These are phyloP conservation scores for Juglanconis oblonga DNA, from an alignment of 2,329 filamentous ascomycete species.

Conservation along the genomic window DNA sequence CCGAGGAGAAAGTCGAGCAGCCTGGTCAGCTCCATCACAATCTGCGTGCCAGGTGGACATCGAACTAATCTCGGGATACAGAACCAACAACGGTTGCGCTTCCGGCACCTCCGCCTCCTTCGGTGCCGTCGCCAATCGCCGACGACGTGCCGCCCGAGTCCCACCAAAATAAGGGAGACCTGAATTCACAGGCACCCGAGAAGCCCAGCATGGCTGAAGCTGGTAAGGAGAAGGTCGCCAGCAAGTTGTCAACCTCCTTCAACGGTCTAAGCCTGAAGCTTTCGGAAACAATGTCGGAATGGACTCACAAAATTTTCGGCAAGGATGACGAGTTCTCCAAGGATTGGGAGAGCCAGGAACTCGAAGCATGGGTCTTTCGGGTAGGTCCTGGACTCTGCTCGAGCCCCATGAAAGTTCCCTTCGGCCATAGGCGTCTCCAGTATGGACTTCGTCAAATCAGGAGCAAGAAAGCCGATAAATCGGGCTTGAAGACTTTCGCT, in stretches of 20 bases:
- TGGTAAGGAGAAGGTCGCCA: neutral
- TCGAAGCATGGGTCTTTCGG: slow-evolving; percentile 10
- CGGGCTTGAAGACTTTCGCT: neutral
- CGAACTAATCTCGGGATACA: no score
- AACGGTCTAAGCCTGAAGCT: neutral
- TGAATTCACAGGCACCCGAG: neutral
- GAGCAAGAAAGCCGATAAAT: neutral
- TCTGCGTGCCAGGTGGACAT: no score
- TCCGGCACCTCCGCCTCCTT: neutral
- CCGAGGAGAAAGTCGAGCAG: no score
- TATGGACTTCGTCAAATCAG: slow-evolving; percentile 3
- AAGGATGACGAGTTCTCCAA: slow-evolving; percentile 6
- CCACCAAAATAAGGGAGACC: neutral
- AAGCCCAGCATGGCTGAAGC: neutral
- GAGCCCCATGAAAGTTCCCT: slow-evolving; percentile 1
- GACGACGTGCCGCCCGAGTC: no score
- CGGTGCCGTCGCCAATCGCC: no score
- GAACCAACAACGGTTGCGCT: no score
- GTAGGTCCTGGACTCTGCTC: neutral
- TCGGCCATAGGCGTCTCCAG: slow-evolving; percentile 12
- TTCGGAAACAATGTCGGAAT: neutral
- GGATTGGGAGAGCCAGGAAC: slow-evolving; percentile 13
- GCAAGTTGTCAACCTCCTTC: neutral
- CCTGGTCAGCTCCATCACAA: no score
- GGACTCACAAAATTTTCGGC: slow-evolving; percentile 7